These are phyloP conservation scores for Pythium insidiosum DNA, from an alignment of 352 stramenopile genomes.

Conservation along the genomic window DNA sequence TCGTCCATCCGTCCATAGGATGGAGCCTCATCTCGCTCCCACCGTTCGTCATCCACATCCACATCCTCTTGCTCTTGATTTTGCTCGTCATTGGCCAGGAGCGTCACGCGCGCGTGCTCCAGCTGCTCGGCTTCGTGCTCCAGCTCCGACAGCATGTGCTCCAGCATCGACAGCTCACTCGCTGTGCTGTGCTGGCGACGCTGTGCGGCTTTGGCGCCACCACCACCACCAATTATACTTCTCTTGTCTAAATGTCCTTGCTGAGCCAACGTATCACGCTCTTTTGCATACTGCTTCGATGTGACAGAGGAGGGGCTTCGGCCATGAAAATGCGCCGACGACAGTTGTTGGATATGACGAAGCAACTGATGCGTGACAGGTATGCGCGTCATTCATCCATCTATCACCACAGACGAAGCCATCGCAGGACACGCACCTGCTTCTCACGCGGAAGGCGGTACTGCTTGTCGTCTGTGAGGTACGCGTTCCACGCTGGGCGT, in stretches of 20 bases:
- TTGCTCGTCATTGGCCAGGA: neutral
- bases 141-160: constrained; percentile 12
- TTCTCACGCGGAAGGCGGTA: constrained; percentile 41
- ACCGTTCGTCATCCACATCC: neutral
- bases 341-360: constrained; percentile 12
- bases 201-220: no score
- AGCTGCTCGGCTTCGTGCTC: constrained; percentile 1
- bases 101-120: no score
- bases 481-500: constrained; percentile 42
- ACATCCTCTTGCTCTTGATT: neutral
- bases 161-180: constrained; percentile 4
- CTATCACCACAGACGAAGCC: no score
- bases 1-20: no score
- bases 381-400: no score
- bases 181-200: no score
- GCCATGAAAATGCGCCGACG: constrained; percentile 9
- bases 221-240: no score
- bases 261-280: neutral
- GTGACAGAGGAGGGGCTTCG: no score
- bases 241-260: neutral
- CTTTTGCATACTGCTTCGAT: no score
- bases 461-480: constrained; percentile 34
- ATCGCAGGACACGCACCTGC: no score
- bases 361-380: no score
- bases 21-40: no score